A percentile compares a stretch with the other conserved stretches of the same genome.
Conservation (phyloP, 176 grass and related monocot species). For the Triticum timopheevii region DNA sequence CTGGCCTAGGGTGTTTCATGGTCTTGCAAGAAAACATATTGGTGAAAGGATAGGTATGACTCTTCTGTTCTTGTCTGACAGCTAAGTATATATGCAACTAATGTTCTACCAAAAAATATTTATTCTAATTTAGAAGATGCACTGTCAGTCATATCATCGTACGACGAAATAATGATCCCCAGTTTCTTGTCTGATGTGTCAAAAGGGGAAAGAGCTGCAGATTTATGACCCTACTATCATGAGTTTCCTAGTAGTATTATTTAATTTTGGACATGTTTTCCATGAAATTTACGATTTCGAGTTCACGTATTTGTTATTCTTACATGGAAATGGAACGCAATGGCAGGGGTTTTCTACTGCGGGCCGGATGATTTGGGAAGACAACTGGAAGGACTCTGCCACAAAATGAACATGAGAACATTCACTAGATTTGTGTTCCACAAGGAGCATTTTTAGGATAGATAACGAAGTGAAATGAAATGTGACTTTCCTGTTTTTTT, state of each 20-base stretch:
- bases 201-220: background rate
- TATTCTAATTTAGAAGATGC: background rate
- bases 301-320: background rate
- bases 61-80: background rate
- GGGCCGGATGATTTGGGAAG: constrained; percentile 48
- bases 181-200: background rate
- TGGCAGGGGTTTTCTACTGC: constrained; percentile 60
- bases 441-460: constrained; percentile 46
- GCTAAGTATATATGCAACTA: background rate
- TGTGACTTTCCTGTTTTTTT: background rate
- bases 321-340: background rate
- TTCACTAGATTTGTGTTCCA: constrained; percentile 58
- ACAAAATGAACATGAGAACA: constrained; percentile 39
- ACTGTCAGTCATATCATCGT: too few relatives aligned
- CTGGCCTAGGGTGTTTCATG: constrained; percentile 58
- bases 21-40: constrained; percentile 52
- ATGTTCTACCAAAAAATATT: background rate
- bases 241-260: background rate
- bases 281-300: background rate
- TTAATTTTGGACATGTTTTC: background rate
- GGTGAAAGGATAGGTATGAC: constrained; percentile 63
- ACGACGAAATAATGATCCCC: background rate
- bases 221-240: background rate
- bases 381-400: constrained; percentile 40
- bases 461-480: background rate